Evolutionary conservation across 2,329 filamentous ascomycete genomes (phyloP).

Genomic region (Hymenoscyphus fructigenus): DNA sequence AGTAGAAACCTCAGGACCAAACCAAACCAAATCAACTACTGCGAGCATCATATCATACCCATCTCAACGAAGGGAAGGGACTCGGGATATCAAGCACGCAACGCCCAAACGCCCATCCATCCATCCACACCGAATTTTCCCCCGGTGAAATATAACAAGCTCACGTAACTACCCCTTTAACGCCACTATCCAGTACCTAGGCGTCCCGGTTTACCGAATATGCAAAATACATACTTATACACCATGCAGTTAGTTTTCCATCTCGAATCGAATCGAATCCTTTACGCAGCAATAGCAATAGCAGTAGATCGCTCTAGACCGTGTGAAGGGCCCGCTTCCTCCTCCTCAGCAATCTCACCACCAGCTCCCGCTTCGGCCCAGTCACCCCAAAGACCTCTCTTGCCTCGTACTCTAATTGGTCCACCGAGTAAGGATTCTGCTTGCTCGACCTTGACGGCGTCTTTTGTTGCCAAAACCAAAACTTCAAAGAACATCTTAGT

Average conservation of each 20-base stretch:
- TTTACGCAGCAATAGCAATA: conserved; percentile 29
- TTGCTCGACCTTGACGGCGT: conserved; percentile 96
- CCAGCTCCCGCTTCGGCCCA: conserved; percentile 83
- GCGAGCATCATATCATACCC: no score
- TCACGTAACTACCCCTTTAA: neutral
- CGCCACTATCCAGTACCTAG: conserved; percentile 5
- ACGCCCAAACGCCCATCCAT: conserved; percentile 5
- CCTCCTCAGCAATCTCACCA: conserved; percentile 50
- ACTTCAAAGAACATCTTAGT: conserved; percentile 99
- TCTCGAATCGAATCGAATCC: neutral
- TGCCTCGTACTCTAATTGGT: conserved; percentile 79
- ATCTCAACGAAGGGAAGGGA: neutral
- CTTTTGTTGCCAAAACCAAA: conserved; percentile 92
- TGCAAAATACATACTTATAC: conserved; percentile 10
- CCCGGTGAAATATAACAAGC: neutral
- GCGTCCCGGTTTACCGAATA: neutral
- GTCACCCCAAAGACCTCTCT: conserved; percentile 93
- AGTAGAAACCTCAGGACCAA: no score
- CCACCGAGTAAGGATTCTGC: conserved; percentile 69
- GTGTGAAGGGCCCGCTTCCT: conserved; percentile 25
- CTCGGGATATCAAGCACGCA: conserved; percentile 12
- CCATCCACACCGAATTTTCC: neutral
- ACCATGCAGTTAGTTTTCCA: neutral
- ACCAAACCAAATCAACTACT: no score
- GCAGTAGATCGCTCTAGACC: conserved; percentile 21